Evolutionary conservation across 23 red algal species (phyloP), one percentile per base, ranked within the genome.

Genomic region (Chondrus crispus): DNA sequence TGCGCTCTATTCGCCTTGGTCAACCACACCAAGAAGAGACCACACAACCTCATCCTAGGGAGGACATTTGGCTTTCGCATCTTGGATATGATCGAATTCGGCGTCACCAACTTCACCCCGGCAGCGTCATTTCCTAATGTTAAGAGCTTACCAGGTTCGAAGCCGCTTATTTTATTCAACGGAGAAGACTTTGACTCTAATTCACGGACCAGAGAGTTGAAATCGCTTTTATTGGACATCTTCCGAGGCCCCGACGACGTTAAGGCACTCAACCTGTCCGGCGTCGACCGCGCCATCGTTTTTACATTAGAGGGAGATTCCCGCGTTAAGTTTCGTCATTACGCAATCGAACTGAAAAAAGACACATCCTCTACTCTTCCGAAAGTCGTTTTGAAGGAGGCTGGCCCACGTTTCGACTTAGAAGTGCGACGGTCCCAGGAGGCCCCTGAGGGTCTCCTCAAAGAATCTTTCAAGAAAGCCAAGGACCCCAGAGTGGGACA

Each of bases 71-170:
- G 93, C 47, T 85, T 80, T 55, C 91, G 81, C 68, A 88, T 99
- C n/a, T 73, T 99, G 14, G 97, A 99, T 53, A 96, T 96, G 97
- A 53, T 99, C 48, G 97, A 99, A 83, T 87, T 99, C 10, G 97
- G 97, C 54, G 55, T 99, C 33, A 46, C 80, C 2, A 71, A 93
- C 38, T 90, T 74, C 32, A 43, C 46, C 22, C 71, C 92, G 33
- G 46, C 84, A 49, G 50, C 71, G 35, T 35, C 47, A 36, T 92
- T 96, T 81, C 82, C 38, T 39, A 22, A 28, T 29, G 29, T 84
- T 39, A 84, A 47, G 20, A 64, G 75, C 19, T 70, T 88, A 8
- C 87, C 85, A 46, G 95, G 93, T 24, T 93, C 93, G 38, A 91
- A 94, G 62, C 88, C 93, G 51, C 82, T 87, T 71, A 43, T 96